These are phyloP conservation scores for Dispira simplex DNA, from an alignment of 192 early-diverging fungal species.

Conservation along the genomic window DNA sequence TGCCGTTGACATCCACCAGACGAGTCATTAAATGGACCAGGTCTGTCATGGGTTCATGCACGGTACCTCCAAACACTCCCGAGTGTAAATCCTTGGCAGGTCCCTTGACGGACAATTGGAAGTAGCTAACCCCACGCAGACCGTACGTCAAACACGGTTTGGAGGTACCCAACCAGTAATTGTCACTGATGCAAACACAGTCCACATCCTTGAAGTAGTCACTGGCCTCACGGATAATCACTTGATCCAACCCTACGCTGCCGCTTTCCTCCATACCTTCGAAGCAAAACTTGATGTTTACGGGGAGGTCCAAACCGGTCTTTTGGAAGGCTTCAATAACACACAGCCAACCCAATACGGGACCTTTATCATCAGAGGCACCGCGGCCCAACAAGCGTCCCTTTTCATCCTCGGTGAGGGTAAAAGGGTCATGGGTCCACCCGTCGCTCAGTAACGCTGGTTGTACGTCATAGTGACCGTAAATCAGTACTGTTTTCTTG, in stretches of 20 bases:
- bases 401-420: slow-evolving; percentile 68
- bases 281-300: slow-evolving; percentile 94
- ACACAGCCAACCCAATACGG: slow-evolving; percentile 94
- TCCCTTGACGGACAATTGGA: slow-evolving; percentile 50
- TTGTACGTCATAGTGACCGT: slow-evolving; percentile 99
- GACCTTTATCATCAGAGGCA: slow-evolving; percentile 94
- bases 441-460: slow-evolving; percentile 73
- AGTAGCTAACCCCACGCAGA: slow-evolving; percentile 62
- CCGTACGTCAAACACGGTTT: slow-evolving; percentile 98
- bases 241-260: slow-evolving; percentile 84
- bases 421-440: slow-evolving; percentile 88
- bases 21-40: slow-evolving; percentile 66
- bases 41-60: slow-evolving; percentile 99
- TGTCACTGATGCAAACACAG: slow-evolving; percentile 94
- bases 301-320: slow-evolving; percentile 77
- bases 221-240: slow-evolving; percentile 76
- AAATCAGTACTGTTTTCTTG: slow-evolving; percentile 95
- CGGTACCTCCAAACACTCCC: slow-evolving; percentile 86
- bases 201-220: slow-evolving; percentile 84
- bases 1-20: slow-evolving; percentile 70
- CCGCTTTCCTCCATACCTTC: slow-evolving; percentile 90
- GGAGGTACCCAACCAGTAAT: slow-evolving; percentile 93
- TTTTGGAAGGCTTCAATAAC: slow-evolving; percentile 88
- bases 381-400: slow-evolving; percentile 83
- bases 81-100: slow-evolving; percentile 89